A percentile compares a stretch with the other conserved stretches of the same genome.
phyloP scores from a whole-genome alignment of 2,329 filamentous ascomycete genomes.

The Talaromyces sp. region DNA sequence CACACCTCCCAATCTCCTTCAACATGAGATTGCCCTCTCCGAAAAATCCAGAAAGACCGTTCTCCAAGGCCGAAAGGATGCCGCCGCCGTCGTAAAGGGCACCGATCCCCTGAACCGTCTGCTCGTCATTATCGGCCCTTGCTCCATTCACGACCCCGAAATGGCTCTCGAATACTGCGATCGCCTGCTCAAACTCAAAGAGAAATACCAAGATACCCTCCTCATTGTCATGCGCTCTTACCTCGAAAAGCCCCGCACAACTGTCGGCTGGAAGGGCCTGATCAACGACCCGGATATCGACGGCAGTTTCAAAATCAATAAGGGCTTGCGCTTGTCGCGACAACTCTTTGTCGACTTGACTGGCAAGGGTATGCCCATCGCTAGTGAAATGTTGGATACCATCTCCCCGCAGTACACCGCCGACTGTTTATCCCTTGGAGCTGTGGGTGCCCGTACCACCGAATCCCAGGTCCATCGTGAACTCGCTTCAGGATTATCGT shows the following conservation, averaged over 20 bases:
- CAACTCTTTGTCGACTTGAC: constrained; percentile 94
- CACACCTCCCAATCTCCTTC: constrained; percentile 88
- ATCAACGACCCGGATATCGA: constrained; percentile 99
- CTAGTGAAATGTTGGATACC: constrained; percentile 96
- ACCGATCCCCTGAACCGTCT: constrained; percentile 56
- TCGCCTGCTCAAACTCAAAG: constrained; percentile 72
- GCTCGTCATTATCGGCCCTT: constrained; percentile 85
- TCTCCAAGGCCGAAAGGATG: constrained; percentile 57
- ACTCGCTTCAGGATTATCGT: constrained; percentile 86
- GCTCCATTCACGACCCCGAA: constrained; percentile 92
- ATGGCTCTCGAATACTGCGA: constrained; percentile 92
- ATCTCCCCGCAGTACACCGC: constrained; percentile 96
- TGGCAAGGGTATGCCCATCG: constrained; percentile 87
- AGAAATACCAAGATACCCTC: constrained; percentile 84
- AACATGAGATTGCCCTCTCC: constrained; percentile 73
- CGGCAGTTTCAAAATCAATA: constrained; percentile 98
- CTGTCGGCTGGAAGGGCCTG: constrained; percentile 96
- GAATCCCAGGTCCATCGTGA: constrained; percentile 95
- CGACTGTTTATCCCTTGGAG: constrained; percentile 85
- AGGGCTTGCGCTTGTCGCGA: constrained; percentile 80
- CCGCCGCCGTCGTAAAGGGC: constrained; percentile 60
- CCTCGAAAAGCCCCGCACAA: constrained; percentile 96
- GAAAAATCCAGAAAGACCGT: constrained; percentile 51
- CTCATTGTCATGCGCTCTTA: constrained; percentile 97
- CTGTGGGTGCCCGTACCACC: constrained; percentile 92